Base-by-base conservation (phyloP, 805 yeast genomes). In the Yarrowia sp. region DNA sequence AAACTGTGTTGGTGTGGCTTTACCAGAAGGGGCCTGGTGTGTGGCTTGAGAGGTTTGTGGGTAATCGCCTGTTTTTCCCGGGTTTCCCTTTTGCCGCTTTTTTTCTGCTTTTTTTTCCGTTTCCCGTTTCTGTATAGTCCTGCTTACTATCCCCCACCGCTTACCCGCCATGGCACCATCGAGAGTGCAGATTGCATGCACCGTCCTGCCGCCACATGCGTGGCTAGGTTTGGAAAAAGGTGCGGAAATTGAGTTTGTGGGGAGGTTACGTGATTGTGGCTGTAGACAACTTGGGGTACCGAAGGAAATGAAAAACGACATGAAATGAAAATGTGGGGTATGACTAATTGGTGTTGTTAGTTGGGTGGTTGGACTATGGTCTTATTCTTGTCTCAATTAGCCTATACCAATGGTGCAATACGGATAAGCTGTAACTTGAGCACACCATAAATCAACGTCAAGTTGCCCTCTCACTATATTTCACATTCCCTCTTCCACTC, bases 1-100 rank as follows among this genome's bases (percentile, higher is more conserved):
- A 36, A 51, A 51, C 58, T 51, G 36, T 51, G 58, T 51, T 28
- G 43, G 44, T 38, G 60, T 51, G 60, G 60, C 60, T 51, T 51
- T 36, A 15, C 9, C n/a, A 38, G 28, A 22, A 32, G 53, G 53
- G 39, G 39, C 32, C 13, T n/a, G 18, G 51, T 33, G 55, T 17
- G 39, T 33, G 55, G 39, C 55, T 48, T 33, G 28, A 22, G 28
- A 22, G 28, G 32, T 15, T 47, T 18, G 33, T 10, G 11, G 1
- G 18, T 4, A 31, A 11, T 22, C 13, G 11, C 14, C 33, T 32
- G 15, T 31, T 31, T 47, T n/a, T 10, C 13, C 22, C 4, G 28
- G 50, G 15, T 44, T 31, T 15, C 22, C 15, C 9, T 17, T 35
- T 35, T 48, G 13, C n/a, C 17, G 8, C 5, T 8, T 35, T 17